Conservation (phyloP, 148 eudicot genomes). For the Camellia sinensis region DNA sequence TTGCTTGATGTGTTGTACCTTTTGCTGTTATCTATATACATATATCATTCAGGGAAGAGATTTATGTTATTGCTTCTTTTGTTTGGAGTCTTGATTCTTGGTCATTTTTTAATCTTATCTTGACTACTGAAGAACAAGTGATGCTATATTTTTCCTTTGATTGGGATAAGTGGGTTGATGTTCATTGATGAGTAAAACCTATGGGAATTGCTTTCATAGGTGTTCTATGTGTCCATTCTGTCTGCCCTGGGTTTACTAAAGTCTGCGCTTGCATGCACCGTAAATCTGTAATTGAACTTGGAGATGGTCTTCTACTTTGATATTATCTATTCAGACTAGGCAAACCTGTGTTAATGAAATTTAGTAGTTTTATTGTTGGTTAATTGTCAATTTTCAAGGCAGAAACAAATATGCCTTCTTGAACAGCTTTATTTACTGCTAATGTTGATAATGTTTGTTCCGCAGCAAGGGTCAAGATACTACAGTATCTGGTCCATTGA, state of each 20-base stretch:
- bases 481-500: conserved; percentile 39
- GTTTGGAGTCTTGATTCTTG: conserved; percentile 6
- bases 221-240: background rate
- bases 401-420: conserved; percentile 1
- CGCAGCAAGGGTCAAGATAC: conserved; percentile 44
- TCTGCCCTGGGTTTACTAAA: background rate
- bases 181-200: background rate
- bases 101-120: background rate
- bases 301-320: conserved; percentile 7
- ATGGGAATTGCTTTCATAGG: background rate
- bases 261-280: background rate
- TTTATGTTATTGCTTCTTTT: background rate
- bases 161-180: background rate
- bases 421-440: background rate
- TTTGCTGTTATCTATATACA: background rate
- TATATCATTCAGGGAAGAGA: background rate
- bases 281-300: background rate
- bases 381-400: background rate
- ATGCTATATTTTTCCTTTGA: background rate
- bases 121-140: background rate
- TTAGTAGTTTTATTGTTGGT: background rate
- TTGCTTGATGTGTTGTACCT: background rate
- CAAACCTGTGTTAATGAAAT: conserved; percentile 2
- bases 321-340: background rate
- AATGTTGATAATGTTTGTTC: conserved; percentile 21